Conservation (phyloP, 768 basidiomycete species). For the Coprinopsis marcescibilis region DNA sequence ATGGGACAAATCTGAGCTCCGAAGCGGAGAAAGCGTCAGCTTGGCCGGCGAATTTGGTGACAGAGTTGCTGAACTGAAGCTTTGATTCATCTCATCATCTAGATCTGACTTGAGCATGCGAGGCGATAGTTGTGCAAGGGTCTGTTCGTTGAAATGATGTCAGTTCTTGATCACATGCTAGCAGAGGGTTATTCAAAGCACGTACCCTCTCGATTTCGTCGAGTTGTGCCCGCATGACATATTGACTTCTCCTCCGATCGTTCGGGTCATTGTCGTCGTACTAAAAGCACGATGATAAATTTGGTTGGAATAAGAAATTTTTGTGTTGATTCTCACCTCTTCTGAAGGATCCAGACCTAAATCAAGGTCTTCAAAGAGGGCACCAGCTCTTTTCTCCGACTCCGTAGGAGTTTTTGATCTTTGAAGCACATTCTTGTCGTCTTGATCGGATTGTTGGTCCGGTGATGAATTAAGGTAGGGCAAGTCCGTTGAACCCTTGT, state of each 20-base stretch:
- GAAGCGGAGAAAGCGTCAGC: conserved; percentile 21
- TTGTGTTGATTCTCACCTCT: conserved; percentile 28
- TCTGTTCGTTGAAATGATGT: conserved; percentile 29
- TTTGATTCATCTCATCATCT: conserved; percentile 28
- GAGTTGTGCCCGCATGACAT: conserved; percentile 65
- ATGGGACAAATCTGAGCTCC: conserved; percentile 28
- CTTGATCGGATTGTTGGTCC: conserved; percentile 26
- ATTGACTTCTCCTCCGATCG: conserved; percentile 70
- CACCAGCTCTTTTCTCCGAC: conserved; percentile 42
- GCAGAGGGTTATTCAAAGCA: conserved; percentile 1
- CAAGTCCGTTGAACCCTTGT: conserved; percentile 27
- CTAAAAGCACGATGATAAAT: conserved; percentile 29
- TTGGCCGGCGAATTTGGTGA: conserved; percentile 28
- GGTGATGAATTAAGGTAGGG: conserved; percentile 41
- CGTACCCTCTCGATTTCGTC: conserved; percentile 73
- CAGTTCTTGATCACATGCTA: conserved; percentile 5
- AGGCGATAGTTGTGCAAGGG: conserved; percentile 64
- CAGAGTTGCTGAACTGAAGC: conserved; percentile 23
- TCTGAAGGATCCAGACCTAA: conserved; percentile 42
- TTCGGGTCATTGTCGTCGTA: conserved; percentile 68
- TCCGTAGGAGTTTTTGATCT: conserved; percentile 30
- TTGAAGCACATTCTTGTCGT: conserved; percentile 32
- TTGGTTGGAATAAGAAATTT: neutral
- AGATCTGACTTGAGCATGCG: conserved; percentile 38
- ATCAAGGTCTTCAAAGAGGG: conserved; percentile 47